Evolutionary conservation across 805 yeast species (phyloP).

Genomic region (Blastobotrys chiropterorum): DNA sequence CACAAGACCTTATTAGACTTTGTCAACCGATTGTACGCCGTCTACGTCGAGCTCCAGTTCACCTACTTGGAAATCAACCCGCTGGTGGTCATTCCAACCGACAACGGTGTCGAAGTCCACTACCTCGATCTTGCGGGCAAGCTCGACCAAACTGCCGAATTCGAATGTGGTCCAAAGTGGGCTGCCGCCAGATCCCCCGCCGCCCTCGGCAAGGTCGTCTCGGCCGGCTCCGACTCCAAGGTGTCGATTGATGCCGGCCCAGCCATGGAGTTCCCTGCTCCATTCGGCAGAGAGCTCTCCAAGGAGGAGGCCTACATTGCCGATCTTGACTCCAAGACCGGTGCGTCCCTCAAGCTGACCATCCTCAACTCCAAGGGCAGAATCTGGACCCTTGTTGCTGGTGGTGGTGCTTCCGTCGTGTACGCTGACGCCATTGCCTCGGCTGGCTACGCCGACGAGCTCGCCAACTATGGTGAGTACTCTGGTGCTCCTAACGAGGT

Average conservation of each 20-base stretch:
- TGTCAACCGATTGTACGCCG: constrained; percentile 42
- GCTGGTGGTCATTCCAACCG: constrained; percentile 37
- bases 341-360: constrained; percentile 42
- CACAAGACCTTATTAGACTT: constrained; percentile 37
- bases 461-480: constrained; percentile 44
- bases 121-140: constrained; percentile 44
- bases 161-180: constrained; percentile 45
- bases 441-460: constrained; percentile 39
- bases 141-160: constrained; percentile 44
- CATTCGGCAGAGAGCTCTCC: constrained; percentile 41
- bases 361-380: constrained; percentile 38
- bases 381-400: constrained; percentile 44
- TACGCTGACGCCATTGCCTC: constrained; percentile 44
- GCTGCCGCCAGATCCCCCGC: constrained; percentile 41
- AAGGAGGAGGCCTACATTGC: constrained; percentile 43
- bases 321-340: constrained; percentile 43
- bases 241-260: constrained; percentile 39
- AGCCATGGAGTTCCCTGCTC: constrained; percentile 45
- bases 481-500: constrained; percentile 44
- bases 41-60: constrained; percentile 41
- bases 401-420: constrained; percentile 44
- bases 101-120: constrained; percentile 36
- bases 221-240: constrained; percentile 19
- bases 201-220: constrained; percentile 32
- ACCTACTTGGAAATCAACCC: constrained; percentile 44